Base-by-base conservation (phyloP, 352 stramenopile genomes). In the Phytopythium kandeliae region DNA sequence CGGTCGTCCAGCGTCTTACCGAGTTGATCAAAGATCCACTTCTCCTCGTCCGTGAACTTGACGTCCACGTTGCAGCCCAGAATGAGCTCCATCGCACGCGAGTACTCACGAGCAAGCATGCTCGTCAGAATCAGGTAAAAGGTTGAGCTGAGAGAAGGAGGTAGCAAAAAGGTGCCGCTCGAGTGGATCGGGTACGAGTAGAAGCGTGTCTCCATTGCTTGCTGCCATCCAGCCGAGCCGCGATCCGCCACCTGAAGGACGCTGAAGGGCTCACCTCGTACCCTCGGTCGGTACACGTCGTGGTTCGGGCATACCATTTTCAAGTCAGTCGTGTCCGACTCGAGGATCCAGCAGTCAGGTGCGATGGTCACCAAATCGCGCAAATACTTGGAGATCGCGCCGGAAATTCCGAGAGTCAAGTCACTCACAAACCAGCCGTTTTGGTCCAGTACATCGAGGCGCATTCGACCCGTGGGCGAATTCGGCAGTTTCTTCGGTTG, bases 151-250 rank as follows among this genome's bases (percentile, higher is more conserved):
- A 99, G 72, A 7, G 94, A 98, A 22, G 96, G 92, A 21, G 95
- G 97, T 17, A 98, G 80, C 35, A 99, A 55, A 55, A 98, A 98
- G 3, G 84, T 92, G 48, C 87, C 70, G 17, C 93, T 98, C 25
- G 93, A 97, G 69, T 99, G 97, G 43, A 99, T 90, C 17, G 96
- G 96, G 67, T 99, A 99, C 22, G 98, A 74, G 68, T 99, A 99
- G 56, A 97, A 98, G 31, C 96, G 81, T 48, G 85, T 93, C 45
- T 94, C 79, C 78, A 97, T 95, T 7, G 82, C 75, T 50, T 95
- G 84, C 55, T 96, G 78, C 86, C 86, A 96, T 0, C 71, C 79
- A 28, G 78, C 60, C 2, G 86, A 92, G 4, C 66, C 69, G n/a
- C 89, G 70, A 46, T 96, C 80, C 0, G 84, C 76, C 11, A 95